Evolutionary conservation across 768 basidiomycete species (phyloP).

Genomic region (Rhizopogon vulgaris): DNA sequence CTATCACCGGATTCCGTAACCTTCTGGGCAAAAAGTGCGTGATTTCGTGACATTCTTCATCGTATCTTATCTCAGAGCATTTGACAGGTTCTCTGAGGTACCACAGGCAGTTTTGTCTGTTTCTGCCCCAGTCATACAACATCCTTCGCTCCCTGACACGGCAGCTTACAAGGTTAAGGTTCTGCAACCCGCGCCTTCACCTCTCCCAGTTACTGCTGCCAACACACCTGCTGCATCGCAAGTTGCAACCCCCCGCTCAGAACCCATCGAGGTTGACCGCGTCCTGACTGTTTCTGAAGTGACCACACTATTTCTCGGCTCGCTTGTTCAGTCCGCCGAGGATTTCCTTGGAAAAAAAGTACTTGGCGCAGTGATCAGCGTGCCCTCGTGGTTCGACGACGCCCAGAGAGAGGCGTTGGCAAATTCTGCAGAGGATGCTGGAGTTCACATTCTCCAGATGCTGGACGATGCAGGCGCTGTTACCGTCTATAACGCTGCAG

Average conservation of each 20-base stretch:
- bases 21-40: slow-evolving; percentile 85
- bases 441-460: slow-evolving; percentile 78
- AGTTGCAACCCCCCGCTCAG: slow-evolving; percentile 66
- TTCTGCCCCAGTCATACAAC: slow-evolving; percentile 73
- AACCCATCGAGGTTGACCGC: slow-evolving; percentile 60
- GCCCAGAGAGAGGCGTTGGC: slow-evolving; percentile 64
- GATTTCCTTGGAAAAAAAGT: slow-evolving; percentile 84
- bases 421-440: slow-evolving; percentile 73
- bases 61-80: neutral
- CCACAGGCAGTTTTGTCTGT: slow-evolving; percentile 41
- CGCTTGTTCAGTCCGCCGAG: slow-evolving; percentile 79
- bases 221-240: slow-evolving; percentile 63
- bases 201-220: slow-evolving; percentile 47
- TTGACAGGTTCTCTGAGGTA: slow-evolving; percentile 69
- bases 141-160: slow-evolving; percentile 61
- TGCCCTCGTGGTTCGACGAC: slow-evolving; percentile 71
- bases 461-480: slow-evolving; percentile 81
- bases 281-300: slow-evolving; percentile 80
- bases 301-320: slow-evolving; percentile 77
- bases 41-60: neutral
- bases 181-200: slow-evolving; percentile 71
- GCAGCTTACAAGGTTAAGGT: slow-evolving; percentile 84
- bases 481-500: slow-evolving; percentile 48
- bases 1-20: slow-evolving; percentile 92
- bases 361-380: slow-evolving; percentile 76